Evolutionary conservation across 345 rosid genomes (phyloP), one percentile per base, ranked within the genome.

Genomic region (Brassica juncea): DNA sequence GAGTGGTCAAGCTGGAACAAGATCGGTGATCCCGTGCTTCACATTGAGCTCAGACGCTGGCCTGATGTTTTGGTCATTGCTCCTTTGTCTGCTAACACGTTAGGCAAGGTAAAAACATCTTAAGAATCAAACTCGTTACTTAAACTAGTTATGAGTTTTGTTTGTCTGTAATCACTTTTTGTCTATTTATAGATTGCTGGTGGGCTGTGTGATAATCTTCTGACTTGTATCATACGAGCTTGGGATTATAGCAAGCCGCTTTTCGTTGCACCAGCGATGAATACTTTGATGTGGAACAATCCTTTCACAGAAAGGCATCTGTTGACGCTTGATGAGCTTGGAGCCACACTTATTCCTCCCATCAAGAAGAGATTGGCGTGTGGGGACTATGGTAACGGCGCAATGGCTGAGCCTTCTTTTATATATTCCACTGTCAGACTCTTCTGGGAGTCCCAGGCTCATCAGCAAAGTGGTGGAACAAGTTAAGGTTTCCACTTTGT

Each of bases 1-100:
- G 99, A 95, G 79, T 90, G 96, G 99, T 84, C 92, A 16, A 84
- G 86, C 76, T 95, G 99, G 99, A 88, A 71, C 1, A 91, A 87
- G 74, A 80, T 95, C 52, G 98, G 99, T 68, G 99, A 95, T 75
- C 86, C 72, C 6, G 97, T 95, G 31, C 97, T 93, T 76, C 99
- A 93, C 83, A 91, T 95, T 70, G 96, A 95, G 76, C 94, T 95
- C 60, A 82, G 93, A 64, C 85, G 89, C 39, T 95, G 97, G 99
- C 98, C 99, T 79, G 98, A 95, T 87, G 85, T 95, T 76, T 81
- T 93, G 86, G 93, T 91, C 77, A 86, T 93, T 72, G 98, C 98
- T 66, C 98, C 98, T 4, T 82, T 95, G 58, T 95, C 98, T 19
- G 97, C 98, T 2, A 93, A 95, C 88, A 93, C 98, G 5, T 88